Conservation (phyloP, 345 rosid species). For the Abelmoschus esculentus region DNA sequence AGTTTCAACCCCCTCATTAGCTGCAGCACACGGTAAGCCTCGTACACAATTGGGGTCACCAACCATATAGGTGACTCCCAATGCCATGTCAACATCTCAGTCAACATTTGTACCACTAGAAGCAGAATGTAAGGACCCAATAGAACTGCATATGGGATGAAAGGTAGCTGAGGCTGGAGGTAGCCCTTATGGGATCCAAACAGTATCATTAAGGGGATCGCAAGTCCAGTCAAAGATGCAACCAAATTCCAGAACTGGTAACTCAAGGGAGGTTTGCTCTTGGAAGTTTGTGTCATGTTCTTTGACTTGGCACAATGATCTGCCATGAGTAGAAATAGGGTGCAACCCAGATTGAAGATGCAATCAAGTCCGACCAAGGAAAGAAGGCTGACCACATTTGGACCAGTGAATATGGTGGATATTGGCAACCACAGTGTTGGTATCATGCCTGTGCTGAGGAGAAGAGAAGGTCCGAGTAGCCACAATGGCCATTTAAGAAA, state of each 20-base stretch:
- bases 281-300: constrained; percentile 27
- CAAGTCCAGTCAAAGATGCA: constrained; percentile 52
- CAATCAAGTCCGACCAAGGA: constrained; percentile 82
- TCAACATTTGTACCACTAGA: constrained; percentile 67
- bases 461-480: constrained; percentile 80
- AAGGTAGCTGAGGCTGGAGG: constrained; percentile 59
- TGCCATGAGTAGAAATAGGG: constrained; percentile 80
- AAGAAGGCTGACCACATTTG: constrained; percentile 80
- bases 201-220: constrained; percentile 43
- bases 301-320: constrained; percentile 67
- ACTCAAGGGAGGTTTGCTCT: constrained; percentile 66
- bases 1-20: constrained; percentile 83
- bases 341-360: constrained; percentile 81
- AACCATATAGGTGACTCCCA: constrained; percentile 94
- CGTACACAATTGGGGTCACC: constrained; percentile 85
- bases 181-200: constrained; percentile 58
- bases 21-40: constrained; percentile 71
- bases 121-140: constrained; percentile 79
- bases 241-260: constrained; percentile 73
- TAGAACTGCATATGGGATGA: constrained; percentile 55
- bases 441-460: constrained; percentile 80
- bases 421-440: constrained; percentile 88
- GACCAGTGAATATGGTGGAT: constrained; percentile 75
- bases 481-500: constrained; percentile 82
- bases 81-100: constrained; percentile 85